Conservation (phyloP, 345 rosid genomes). For the Eutrema japonicum region DNA sequence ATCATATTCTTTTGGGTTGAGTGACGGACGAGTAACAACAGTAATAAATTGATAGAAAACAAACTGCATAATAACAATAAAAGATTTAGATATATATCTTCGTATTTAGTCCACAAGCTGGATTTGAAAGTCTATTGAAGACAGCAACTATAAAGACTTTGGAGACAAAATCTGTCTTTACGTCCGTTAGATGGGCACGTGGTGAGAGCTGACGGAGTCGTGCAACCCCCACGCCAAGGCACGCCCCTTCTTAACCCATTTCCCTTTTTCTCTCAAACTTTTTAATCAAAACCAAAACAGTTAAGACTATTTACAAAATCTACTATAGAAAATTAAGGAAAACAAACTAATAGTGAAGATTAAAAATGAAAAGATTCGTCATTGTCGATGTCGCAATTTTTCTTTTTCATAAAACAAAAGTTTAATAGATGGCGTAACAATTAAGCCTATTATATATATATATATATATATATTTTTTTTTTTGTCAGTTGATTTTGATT, state of each 20-base stretch:
- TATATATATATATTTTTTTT: too few relatives aligned
- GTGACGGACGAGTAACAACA: slow-evolving; percentile 17
- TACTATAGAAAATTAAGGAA: background rate
- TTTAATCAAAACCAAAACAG: background rate
- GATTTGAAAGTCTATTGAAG: background rate
- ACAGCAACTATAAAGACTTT: background rate
- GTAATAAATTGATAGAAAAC: slow-evolving; percentile 11
- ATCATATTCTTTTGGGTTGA: background rate
- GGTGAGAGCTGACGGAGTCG: slow-evolving; percentile 18
- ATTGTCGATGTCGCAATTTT: background rate
- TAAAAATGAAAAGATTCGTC: background rate
- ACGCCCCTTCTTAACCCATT: slow-evolving; percentile 5
- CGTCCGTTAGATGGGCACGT: slow-evolving; percentile 21
- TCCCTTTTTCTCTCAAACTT: background rate
- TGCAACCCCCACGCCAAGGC: slow-evolving; percentile 36
- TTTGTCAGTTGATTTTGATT: too few relatives aligned
- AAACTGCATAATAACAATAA: background rate
- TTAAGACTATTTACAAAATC: background rate
- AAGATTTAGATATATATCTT: background rate
- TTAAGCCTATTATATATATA: too few relatives aligned
- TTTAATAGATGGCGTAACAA: background rate
- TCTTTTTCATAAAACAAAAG: background rate
- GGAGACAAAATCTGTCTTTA: background rate
- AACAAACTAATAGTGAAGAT: background rate
- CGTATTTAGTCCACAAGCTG: slow-evolving; percentile 14